Evolutionary conservation across 768 basidiomycete genomes (phyloP).

Genomic region (Macrocybe gigantea): DNA sequence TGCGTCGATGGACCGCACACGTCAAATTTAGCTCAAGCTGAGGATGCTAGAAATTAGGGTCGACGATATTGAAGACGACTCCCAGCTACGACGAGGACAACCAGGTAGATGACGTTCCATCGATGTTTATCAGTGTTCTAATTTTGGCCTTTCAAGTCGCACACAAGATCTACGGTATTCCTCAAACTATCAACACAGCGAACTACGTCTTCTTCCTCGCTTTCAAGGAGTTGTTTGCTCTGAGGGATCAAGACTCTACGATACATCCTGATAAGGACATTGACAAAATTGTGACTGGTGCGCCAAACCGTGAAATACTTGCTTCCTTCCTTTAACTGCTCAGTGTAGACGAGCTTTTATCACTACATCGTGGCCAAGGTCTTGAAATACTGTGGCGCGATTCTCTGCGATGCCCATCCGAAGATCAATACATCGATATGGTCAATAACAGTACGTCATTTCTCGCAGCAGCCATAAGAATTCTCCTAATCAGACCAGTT

Average conservation of each 20-base stretch:
- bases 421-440: slow-evolving; percentile 94
- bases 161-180: slow-evolving; percentile 94
- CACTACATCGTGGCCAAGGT: slow-evolving; percentile 94
- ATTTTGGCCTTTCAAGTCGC: slow-evolving; percentile 44
- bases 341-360: slow-evolving; percentile 50
- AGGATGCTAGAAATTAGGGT: slow-evolving; percentile 42
- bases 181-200: slow-evolving; percentile 95
- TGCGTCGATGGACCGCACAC: slow-evolving; percentile 26
- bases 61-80: slow-evolving; percentile 93
- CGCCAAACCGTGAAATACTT: slow-evolving; percentile 5
- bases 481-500: background rate
- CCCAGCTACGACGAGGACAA: slow-evolving; percentile 77
- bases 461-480: background rate
- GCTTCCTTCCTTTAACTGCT: background rate
- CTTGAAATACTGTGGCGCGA: slow-evolving; percentile 95
- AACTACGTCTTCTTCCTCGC: slow-evolving; percentile 97
- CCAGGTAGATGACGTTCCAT: slow-evolving; percentile 47
- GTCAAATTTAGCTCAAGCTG: background rate
- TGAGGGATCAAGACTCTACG: slow-evolving; percentile 28
- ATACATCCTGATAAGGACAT: slow-evolving; percentile 36
- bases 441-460: slow-evolving; percentile 80
- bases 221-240: slow-evolving; percentile 72
- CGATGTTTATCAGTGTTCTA: background rate
- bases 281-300: slow-evolving; percentile 72
- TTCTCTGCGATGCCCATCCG: slow-evolving; percentile 83